Conservation (phyloP, 2,329 filamentous ascomycete genomes). For the Incumbomyces lentus region DNA sequence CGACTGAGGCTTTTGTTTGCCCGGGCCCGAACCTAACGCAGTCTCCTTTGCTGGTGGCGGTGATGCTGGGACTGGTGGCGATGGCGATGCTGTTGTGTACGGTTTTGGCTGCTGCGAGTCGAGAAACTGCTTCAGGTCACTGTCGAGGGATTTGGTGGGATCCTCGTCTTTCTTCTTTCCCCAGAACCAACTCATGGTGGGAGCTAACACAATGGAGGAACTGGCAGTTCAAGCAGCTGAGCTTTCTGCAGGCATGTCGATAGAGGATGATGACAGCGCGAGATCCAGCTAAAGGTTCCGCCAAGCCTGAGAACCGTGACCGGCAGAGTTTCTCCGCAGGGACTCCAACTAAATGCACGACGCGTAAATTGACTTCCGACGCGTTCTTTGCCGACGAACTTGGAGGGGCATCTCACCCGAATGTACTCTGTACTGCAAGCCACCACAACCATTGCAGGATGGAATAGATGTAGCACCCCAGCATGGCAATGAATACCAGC, state of each 20-base stretch:
- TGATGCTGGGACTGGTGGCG: slow-evolving; percentile 12
- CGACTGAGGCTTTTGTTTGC: slow-evolving; percentile 19
- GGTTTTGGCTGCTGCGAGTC: slow-evolving; percentile 70
- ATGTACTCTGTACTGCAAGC: no score
- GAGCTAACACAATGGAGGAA: no score
- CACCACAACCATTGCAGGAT: no score
- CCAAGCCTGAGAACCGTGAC: no score
- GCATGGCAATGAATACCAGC: neutral
- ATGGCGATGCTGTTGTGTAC: slow-evolving; percentile 37
- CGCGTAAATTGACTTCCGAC: neutral
- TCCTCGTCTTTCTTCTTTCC: slow-evolving; percentile 44
- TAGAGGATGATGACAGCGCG: no score
- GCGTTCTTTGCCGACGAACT: neutral
- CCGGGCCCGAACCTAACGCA: neutral
- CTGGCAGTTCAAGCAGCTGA: no score
- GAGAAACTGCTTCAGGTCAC: slow-evolving; percentile 73
- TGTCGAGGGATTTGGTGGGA: slow-evolving; percentile 66
- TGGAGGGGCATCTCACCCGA: no score
- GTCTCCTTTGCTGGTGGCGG: slow-evolving; percentile 17
- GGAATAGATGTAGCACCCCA: no score
- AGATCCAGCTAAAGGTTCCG: no score
- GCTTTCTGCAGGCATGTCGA: no score
- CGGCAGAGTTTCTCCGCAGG: neutral
- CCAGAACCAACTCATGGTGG: slow-evolving; percentile 56
- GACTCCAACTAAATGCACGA: neutral